Percentiles rank a stretch among this genome's conserved stretches.
Evolutionary conservation across 2,329 filamentous ascomycete genomes (phyloP).

Genomic region (Domatiomyces globalis): DNA sequence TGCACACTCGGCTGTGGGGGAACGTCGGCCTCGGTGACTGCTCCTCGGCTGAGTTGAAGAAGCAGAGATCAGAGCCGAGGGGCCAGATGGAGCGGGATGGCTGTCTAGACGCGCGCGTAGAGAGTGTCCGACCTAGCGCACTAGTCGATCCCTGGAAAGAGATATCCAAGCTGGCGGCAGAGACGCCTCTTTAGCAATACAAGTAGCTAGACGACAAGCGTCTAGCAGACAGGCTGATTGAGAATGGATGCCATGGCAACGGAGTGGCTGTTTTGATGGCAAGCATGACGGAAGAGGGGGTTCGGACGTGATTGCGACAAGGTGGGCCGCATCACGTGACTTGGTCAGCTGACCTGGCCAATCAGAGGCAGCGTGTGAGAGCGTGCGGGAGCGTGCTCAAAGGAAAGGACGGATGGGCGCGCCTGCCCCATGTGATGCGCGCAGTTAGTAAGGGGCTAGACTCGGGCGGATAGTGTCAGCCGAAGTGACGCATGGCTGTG

Average conservation of each 20-base stretch:
- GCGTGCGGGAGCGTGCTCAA: not conserved
- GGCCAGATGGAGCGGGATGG: not conserved
- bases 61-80: not conserved
- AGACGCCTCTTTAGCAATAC: constrained; percentile 28
- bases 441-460: no score
- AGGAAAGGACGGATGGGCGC: no score
- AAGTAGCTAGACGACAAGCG: constrained; percentile 31
- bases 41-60: not conserved
- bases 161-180: constrained; percentile 33
- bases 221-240: constrained; percentile 27
- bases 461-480: not conserved
- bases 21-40: not conserved
- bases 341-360: not conserved
- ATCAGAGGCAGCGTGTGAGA: not conserved
- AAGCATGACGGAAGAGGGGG: not conserved
- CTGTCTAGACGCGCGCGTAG: constrained; percentile 5
- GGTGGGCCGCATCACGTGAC: not conserved
- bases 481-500: not conserved
- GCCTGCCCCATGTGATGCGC: no score
- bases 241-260: constrained; percentile 16
- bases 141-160: constrained; percentile 31
- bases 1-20: not conserved
- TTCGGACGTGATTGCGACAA: not conserved
- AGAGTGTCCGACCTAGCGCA: constrained; percentile 22
- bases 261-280: constrained; percentile 13